Conservation (phyloP, 495 filamentous ascomycete species). For the Aspergillus carlsbadensis region DNA sequence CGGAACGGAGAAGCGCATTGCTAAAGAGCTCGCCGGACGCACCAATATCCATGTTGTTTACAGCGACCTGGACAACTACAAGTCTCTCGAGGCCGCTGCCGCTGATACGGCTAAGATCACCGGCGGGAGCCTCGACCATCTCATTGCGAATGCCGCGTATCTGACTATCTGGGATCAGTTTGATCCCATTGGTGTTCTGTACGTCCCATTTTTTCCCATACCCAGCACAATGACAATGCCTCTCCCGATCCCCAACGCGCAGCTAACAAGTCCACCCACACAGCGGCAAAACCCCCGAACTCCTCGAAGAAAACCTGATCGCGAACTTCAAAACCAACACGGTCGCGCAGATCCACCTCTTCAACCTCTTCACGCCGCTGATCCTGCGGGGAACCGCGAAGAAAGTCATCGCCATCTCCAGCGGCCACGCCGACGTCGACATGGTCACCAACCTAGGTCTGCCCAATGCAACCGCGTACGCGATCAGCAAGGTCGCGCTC, state of each 20-base stretch:
- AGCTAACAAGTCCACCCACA: no score
- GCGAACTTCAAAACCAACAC: constrained; percentile 39
- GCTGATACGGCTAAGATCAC: constrained; percentile 10
- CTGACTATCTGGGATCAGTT: not conserved
- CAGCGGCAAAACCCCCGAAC: not conserved
- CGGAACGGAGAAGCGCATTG: constrained; percentile 4
- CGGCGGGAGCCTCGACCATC: constrained; percentile 9
- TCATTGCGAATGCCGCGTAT: constrained; percentile 9
- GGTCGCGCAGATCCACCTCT: constrained; percentile 48
- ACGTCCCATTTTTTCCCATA: not conserved
- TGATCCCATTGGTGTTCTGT: constrained; percentile 6
- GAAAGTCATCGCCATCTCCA: constrained; percentile 56
- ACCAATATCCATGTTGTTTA: constrained; percentile 10
- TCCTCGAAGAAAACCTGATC: not conserved
- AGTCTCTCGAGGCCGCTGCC: constrained; percentile 1
- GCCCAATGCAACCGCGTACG: constrained; percentile 28
- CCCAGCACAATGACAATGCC: no score
- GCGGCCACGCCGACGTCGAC: constrained; percentile 48
- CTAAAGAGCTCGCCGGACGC: not conserved
- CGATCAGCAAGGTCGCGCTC: constrained; percentile 43
- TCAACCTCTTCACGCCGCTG: constrained; percentile 54
- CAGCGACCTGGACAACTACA: constrained; percentile 2
- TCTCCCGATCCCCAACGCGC: no score
- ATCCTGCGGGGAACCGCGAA: constrained; percentile 48
- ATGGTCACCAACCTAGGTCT: constrained; percentile 32